phyloP scores from a whole-genome alignment of 1,284 basidiomycete genomes.

The Ceratobasidium theobromae region DNA sequence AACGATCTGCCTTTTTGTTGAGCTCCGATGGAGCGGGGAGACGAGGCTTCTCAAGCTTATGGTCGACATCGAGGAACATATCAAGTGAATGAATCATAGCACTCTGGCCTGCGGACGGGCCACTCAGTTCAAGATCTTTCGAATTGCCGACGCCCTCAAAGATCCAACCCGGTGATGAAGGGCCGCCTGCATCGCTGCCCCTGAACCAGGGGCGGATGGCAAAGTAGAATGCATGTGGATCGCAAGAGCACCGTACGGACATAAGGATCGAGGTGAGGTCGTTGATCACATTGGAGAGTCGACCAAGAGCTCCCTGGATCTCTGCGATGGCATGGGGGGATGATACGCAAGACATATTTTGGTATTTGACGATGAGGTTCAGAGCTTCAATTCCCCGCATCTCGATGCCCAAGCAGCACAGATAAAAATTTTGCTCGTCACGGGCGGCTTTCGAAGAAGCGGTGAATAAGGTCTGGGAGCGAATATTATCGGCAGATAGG shows the following conservation, averaged over 20 bases:
- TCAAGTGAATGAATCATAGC: conserved; percentile 59
- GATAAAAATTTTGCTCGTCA: conserved; percentile 57
- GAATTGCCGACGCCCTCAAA: conserved; percentile 48
- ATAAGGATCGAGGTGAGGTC: conserved; percentile 46
- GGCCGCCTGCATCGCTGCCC: conserved; percentile 45
- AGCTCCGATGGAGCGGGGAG: conserved; percentile 21
- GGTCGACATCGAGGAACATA: conserved; percentile 58
- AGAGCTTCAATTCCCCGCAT: conserved; percentile 54
- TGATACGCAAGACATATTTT: conserved; percentile 28
- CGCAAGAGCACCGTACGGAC: conserved; percentile 49
- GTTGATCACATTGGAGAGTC: conserved; percentile 50
- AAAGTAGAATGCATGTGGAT: conserved; percentile 57
- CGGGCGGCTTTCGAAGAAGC: conserved; percentile 43
- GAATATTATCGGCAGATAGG: conserved; percentile 43
- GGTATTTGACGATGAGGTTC: conserved; percentile 45
- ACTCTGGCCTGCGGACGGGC: conserved; percentile 58
- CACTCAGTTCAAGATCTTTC: conserved; percentile 46
- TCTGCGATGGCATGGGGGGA: conserved; percentile 31
- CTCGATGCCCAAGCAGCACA: conserved; percentile 57
- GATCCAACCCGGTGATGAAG: conserved; percentile 45
- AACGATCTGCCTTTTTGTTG: conserved; percentile 43
- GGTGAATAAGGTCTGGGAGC: conserved; percentile 50
- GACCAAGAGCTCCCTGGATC: conserved; percentile 53
- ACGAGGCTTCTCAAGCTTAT: conserved; percentile 38
- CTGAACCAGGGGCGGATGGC: conserved; percentile 60